A percentile compares a stretch with the other conserved stretches of the same genome.
Evolutionary conservation across 495 filamentous ascomycete genomes (phyloP).

Genomic region (Penicillium taxi): DNA sequence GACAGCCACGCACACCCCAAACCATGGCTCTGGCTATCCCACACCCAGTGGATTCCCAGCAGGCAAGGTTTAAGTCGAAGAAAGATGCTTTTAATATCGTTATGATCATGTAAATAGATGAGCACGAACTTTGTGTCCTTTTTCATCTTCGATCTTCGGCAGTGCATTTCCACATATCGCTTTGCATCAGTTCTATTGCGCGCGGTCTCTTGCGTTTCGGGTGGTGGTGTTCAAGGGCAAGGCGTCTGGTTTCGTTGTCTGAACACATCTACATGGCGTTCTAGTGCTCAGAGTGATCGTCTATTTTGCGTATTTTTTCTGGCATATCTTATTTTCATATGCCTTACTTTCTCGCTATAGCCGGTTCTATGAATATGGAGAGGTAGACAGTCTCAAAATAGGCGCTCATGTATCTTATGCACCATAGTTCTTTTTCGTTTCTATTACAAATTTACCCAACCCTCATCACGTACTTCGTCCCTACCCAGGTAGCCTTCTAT

Average conservation of each 20-base stretch:
- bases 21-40: constrained; percentile 43
- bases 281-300: constrained; percentile 9
- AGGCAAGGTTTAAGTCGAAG: constrained; percentile 29
- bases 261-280: constrained; percentile 22
- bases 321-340: constrained; percentile 2
- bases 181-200: constrained; percentile 15
- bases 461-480: no score
- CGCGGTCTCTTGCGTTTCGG: constrained; percentile 10
- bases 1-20: constrained; percentile 50
- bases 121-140: constrained; percentile 19
- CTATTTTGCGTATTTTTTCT: background rate
- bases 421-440: no score
- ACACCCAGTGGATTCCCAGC: constrained; percentile 54
- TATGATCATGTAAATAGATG: constrained; percentile 32
- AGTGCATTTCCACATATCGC: constrained; percentile 19
- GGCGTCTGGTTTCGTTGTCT: constrained; percentile 21
- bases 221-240: constrained; percentile 16
- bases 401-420: no score
- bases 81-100: constrained; percentile 10
- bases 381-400: no score
- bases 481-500: no score
- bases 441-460: no score
- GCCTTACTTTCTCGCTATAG: constrained; percentile 10
- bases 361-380: no score
- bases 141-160: constrained; percentile 20